Conservation (phyloP, 352 stramenopile species). For the Globisporangium barbulae region DNA sequence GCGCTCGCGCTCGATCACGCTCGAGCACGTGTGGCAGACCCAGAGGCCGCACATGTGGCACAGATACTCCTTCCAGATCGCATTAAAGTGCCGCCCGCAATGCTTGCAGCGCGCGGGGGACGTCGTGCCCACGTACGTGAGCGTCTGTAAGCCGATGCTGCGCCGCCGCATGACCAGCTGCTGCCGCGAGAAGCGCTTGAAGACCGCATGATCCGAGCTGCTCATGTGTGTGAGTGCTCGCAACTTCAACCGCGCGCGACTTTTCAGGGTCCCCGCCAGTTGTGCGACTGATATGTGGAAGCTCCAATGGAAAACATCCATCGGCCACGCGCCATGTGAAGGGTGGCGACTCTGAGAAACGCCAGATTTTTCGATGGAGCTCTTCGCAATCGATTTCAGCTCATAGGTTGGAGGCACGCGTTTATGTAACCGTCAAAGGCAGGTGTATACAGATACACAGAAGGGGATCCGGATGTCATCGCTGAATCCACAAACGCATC, state of each 20-base stretch:
- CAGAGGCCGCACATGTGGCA: conserved; percentile 51
- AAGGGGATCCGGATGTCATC: no score
- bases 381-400: no score
- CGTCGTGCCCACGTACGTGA: conserved; percentile 23
- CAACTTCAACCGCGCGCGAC: background rate
- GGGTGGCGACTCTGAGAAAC: no score
- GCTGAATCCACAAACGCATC: no score
- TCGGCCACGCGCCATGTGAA: no score
- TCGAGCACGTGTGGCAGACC: conserved; percentile 52
- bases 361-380: no score
- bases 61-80: conserved; percentile 39
- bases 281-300: no score
- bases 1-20: conserved; percentile 47
- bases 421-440: no score
- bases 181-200: conserved; percentile 43
- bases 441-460: no score
- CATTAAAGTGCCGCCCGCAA: conserved; percentile 42
- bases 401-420: no score
- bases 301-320: no score
- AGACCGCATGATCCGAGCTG: conserved; percentile 39
- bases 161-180: conserved; percentile 41
- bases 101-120: conserved; percentile 32
- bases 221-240: background rate
- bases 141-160: conserved; percentile 44
- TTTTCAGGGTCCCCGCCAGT: background rate